These are phyloP conservation scores for Citrus medica DNA, from an alignment of 345 rosid genomes.

Conservation along the genomic window DNA sequence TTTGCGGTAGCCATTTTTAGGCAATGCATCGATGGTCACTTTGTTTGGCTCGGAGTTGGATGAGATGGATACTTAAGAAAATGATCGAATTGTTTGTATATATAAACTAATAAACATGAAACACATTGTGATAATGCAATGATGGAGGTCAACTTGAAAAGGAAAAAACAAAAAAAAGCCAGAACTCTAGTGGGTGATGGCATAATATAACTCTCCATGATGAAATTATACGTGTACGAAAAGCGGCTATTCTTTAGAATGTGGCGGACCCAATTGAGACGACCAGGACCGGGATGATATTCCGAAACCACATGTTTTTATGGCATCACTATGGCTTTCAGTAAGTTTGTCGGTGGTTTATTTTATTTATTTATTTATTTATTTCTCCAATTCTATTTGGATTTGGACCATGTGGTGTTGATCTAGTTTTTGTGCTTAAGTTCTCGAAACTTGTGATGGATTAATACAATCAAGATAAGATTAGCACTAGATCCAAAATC, in stretches of 20 bases:
- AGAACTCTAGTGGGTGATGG: background rate
- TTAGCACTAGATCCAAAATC: too few relatives aligned
- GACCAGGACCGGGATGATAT: background rate
- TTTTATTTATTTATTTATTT: too few relatives aligned
- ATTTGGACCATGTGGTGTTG: too few relatives aligned
- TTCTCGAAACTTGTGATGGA: too few relatives aligned
- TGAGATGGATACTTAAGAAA: background rate
- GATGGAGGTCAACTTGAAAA: background rate
- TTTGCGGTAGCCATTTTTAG: background rate
- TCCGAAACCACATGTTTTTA: too few relatives aligned
- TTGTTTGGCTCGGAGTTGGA: background rate
- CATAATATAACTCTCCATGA: too few relatives aligned
- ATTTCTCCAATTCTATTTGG: too few relatives aligned
- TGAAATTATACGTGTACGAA: background rate
- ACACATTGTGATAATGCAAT: background rate
- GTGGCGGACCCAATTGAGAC: background rate
- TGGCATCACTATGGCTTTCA: too few relatives aligned
- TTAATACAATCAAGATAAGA: too few relatives aligned
- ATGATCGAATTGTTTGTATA: background rate
- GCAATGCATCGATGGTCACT: background rate
- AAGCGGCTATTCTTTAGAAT: background rate
- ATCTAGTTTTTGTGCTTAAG: too few relatives aligned
- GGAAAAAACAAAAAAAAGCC: too few relatives aligned
- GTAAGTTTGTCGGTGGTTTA: too few relatives aligned
- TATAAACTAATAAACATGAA: background rate